A percentile compares a stretch with the other conserved stretches of the same genome.
phyloP scores from a whole-genome alignment of 768 basidiomycete species.

The Termitomyces sp. region DNA sequence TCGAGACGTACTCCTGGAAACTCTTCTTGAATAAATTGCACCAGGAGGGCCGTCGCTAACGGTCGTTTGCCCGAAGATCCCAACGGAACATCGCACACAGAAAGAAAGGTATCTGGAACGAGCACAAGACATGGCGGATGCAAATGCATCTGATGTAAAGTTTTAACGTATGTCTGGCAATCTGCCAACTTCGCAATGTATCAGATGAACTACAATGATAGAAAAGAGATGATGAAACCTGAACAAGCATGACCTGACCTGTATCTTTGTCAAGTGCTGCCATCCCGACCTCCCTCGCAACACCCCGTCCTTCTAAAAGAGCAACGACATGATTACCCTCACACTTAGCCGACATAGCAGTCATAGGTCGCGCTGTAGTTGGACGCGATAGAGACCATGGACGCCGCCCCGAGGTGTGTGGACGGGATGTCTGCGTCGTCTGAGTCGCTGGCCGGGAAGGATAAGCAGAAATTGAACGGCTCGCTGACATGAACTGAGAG shows the following conservation, averaged over 20 bases:
- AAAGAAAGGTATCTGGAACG: constrained; percentile 78
- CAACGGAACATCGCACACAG: constrained; percentile 44
- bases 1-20: constrained; percentile 66
- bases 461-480: background rate
- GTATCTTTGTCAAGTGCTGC: constrained; percentile 81
- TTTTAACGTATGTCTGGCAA: constrained; percentile 85
- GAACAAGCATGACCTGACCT: constrained; percentile 69
- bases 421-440: background rate
- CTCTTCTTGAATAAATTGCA: constrained; percentile 69
- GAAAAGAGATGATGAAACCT: constrained; percentile 39
- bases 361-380: constrained; percentile 58
- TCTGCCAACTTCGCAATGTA: constrained; percentile 59
- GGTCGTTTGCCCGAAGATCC: constrained; percentile 39
- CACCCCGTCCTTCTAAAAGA: constrained; percentile 70
- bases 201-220: background rate
- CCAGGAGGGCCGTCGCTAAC: constrained; percentile 51
- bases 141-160: constrained; percentile 78
- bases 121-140: constrained; percentile 68
- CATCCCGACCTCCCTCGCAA: constrained; percentile 81
- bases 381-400: constrained; percentile 57
- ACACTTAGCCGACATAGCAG: constrained; percentile 49
- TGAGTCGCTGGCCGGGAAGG: constrained; percentile 1
- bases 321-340: constrained; percentile 65
- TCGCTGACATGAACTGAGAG: background rate
- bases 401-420: constrained; percentile 18